Percentiles rank a stretch among this genome's conserved stretches.
These are phyloP conservation scores for Grosmannia serpens DNA, from an alignment of 2,329 filamentous ascomycete species.

Conservation along the genomic window DNA sequence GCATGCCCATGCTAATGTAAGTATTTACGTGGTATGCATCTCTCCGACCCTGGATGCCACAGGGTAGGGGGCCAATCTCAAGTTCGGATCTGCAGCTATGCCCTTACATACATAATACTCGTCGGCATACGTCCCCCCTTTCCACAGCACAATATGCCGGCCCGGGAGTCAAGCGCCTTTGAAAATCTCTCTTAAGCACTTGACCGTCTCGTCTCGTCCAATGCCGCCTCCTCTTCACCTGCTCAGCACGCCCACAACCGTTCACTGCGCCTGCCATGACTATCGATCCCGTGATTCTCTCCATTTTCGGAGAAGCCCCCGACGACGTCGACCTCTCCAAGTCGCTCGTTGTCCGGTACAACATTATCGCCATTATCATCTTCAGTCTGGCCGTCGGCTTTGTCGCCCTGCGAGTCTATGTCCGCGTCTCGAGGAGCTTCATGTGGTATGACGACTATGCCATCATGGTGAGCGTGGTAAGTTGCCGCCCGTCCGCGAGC, in stretches of 20 bases:
- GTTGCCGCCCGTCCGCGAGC: not conserved
- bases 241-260: not conserved
- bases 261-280: not conserved
- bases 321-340: not conserved
- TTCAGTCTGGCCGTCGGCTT: not conserved
- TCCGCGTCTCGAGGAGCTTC: not conserved
- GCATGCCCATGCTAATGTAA: too few species aligned
- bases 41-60: too few species aligned
- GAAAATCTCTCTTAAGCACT: too few species aligned
- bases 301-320: not conserved
- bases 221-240: not conserved
- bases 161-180: too few species aligned
- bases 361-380: not conserved
- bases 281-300: not conserved
- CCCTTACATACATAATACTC: too few species aligned
- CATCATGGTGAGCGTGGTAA: not conserved
- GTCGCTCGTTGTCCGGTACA: not conserved
- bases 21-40: too few species aligned
- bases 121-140: too few species aligned
- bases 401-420: not conserved
- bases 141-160: too few species aligned
- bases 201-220: too few species aligned
- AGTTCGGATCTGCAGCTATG: too few species aligned
- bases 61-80: too few species aligned
- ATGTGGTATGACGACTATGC: constrained; percentile 5